Base-by-base conservation (phyloP, 768 basidiomycete species). In the Fistulinella prunicolor region DNA sequence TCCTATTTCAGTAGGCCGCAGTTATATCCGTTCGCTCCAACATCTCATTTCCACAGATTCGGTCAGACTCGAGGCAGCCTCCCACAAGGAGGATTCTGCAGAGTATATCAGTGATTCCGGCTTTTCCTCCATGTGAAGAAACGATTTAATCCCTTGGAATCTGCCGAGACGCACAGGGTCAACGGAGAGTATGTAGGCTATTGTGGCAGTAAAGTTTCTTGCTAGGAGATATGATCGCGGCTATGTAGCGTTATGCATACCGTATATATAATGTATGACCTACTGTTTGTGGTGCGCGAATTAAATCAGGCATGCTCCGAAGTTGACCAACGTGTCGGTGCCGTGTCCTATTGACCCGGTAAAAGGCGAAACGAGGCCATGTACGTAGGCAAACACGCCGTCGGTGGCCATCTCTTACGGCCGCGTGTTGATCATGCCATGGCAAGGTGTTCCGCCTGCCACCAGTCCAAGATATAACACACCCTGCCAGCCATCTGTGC, bases 1-100 rank as follows among this genome's bases (percentile, higher is more conserved):
- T 72, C 80, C 45, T 86, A 80, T 70, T 86, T 86, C 63, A 80
- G 79, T 79, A 50, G 21, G 65, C 44, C 38, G n/a, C 38, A 61
- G 61, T 54, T 43, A 57, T 53, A 47, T 57, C 52, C 53, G 54
- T 49, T 55, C 47, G 49, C 45, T 50, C 48, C 37, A 54, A 30
- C 55, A 59, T 63, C 51, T 59, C 54, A 56, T 52, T 54, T 60
- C 44, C 39, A 50, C 47, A 77, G 77, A 76, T 62, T 67, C 70
- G 42, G 76, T 76, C 47, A 72, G 75, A 59, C 70, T 77, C 57
- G 77, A 75, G 67, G 70, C 72, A 51, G 55, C 64, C 42, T 72
- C 70, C 52, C 67, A 59, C 50, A 76, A 75, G 59, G 69, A 64
- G 32, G 66, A 69, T 46, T 63, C 65, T 39, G 61, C 55, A 47